Percentiles rank a stretch among this genome's conserved stretches.
These are phyloP conservation scores for Lophiostoma macrostomum DNA, from an alignment of 495 filamentous ascomycete species.

Conservation along the genomic window DNA sequence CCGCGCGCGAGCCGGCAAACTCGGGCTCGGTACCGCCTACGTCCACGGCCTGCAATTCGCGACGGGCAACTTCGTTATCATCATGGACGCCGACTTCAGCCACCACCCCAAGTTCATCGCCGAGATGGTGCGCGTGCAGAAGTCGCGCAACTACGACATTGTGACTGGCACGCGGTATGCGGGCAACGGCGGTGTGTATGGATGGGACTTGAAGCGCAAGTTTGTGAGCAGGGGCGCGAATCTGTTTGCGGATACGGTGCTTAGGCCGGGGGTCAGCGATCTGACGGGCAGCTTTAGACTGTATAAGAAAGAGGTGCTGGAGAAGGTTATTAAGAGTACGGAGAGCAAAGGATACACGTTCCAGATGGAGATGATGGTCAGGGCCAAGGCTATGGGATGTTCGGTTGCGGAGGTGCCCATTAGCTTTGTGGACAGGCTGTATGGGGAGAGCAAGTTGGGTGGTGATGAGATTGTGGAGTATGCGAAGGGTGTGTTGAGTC, in stretches of 20 bases:
- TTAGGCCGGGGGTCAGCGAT: constrained; percentile 93
- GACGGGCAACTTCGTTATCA: constrained; percentile 91
- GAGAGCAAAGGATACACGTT: constrained; percentile 96
- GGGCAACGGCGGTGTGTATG: constrained; percentile 86
- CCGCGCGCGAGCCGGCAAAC: constrained; percentile 84
- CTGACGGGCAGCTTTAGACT: constrained; percentile 90
- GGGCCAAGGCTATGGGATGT: constrained; percentile 89
- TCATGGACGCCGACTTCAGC: constrained; percentile 99
- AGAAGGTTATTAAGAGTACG: constrained; percentile 84
- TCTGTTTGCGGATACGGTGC: constrained; percentile 89
- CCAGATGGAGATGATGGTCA: constrained; percentile 97
- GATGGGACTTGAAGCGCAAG: constrained; percentile 97
- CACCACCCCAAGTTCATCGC: constrained; percentile 98
- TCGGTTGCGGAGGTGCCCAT: constrained; percentile 92
- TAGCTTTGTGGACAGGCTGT: constrained; percentile 90
- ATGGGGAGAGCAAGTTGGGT: constrained; percentile 92
- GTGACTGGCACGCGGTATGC: constrained; percentile 95
- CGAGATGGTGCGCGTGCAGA: constrained; percentile 76
- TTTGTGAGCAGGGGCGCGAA: constrained; percentile 88
- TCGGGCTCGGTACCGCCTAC: constrained; percentile 95
- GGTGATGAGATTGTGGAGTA: constrained; percentile 98
- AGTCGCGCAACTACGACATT: constrained; percentile 76
- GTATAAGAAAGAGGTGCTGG: constrained; percentile 86
- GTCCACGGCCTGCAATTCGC: constrained; percentile 87
- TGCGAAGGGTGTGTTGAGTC: constrained; percentile 81